Base-by-base conservation (phyloP, 2,329 filamentous ascomycete genomes). In the Fusarium sublunatum region DNA sequence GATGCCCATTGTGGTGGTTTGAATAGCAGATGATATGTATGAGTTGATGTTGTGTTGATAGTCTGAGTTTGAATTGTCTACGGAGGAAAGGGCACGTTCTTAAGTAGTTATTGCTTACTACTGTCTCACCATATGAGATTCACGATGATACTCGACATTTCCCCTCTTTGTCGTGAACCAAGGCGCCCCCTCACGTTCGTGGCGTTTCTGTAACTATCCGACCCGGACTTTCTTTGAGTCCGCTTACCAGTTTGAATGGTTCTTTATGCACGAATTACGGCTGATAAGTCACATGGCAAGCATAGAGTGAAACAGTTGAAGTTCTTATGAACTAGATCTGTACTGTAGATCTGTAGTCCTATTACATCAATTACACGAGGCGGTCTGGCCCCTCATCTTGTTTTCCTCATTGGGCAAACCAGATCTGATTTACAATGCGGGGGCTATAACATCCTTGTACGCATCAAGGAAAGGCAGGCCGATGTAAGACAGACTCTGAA, bases 1-100 rank as follows among this genome's bases (percentile, higher is more conserved):
- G 43, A 72, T 46, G 31, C 50, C 49, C 68, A 70, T 70, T 15
- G n/a, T 64, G 51, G 10, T 6, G 38, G 32, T 34, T 29, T 38
- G 35, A 34, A n/a, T 22, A 25, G 6, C 5, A 25, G n/a, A 29
- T 39, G n/a, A 29, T 39, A 12, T 22, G 26, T 22, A 7, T 11
- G 15, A 34, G 24, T 13, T 11, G 11, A 26, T 19, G 19, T 19
- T 19, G 19, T 19, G 19, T 42, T 7, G 45, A 22, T 22, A n/a
- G 6, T 25, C 31, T 29, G 28, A 22, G 9, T 40, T 35, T n/a
- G 7, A 40, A 6, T 40, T 19, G 38, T 29, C 7, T 2, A 45
- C 3, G n/a, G 19, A 8, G 49, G 36, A 35, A 42, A 19, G 7
- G 31, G n/a, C 13, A 5, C 19, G 34, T 13, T 29, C 26, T 62